Evolutionary conservation across 257 asterid genomes (phyloP).

Genomic region (Datura wrightii): DNA sequence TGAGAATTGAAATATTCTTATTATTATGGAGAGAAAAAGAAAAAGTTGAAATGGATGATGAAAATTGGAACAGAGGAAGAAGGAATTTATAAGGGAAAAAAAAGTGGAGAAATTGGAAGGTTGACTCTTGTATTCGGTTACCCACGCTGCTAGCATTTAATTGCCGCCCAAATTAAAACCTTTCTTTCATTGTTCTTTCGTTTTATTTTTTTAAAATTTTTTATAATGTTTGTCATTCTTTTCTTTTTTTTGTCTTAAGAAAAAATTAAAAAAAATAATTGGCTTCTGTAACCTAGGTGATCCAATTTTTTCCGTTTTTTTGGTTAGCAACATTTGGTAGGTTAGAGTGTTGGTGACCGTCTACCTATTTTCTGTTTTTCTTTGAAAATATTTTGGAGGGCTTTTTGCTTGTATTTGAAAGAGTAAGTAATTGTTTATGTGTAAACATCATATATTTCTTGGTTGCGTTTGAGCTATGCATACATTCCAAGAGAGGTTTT

Average conservation of each 20-base stretch:
- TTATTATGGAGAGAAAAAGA: not conserved
- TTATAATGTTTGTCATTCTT: not conserved
- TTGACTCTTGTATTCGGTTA: not conserved
- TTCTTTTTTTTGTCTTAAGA: not conserved
- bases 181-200: not conserved
- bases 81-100: constrained; percentile 61
- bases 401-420: not conserved
- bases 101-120: not conserved
- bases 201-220: not conserved
- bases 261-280: not conserved
- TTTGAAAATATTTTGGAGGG: not conserved
- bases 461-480: too few species aligned
- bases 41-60: constrained; percentile 35
- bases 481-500: too few species aligned
- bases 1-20: not conserved
- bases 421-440: too few species aligned
- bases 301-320: not conserved
- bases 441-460: too few species aligned
- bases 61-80: constrained; percentile 37
- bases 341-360: constrained; percentile 45
- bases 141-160: constrained; percentile 43
- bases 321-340: constrained; percentile 35
- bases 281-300: not conserved
- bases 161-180: constrained; percentile 45
- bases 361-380: constrained; percentile 24